Percentiles rank a stretch among this genome's conserved stretches.
These are phyloP conservation scores for Hortiboletus flavorubellus DNA, from an alignment of 768 basidiomycete genomes.

Conservation along the genomic window DNA sequence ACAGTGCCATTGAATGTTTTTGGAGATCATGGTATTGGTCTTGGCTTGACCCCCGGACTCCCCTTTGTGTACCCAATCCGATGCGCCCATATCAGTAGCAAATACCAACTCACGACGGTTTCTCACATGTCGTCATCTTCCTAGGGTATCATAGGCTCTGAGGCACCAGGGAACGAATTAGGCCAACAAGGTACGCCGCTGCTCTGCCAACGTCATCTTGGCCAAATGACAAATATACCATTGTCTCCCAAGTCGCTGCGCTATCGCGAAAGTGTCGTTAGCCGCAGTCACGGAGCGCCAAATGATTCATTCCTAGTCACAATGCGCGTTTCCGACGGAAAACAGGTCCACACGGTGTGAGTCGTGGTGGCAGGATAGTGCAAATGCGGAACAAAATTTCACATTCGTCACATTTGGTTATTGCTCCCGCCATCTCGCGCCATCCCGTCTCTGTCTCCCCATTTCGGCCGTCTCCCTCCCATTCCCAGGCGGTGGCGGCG, in stretches of 20 bases:
- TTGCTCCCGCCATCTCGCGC: not conserved
- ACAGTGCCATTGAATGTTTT: not conserved
- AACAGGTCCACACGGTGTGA: not conserved
- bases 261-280: not conserved
- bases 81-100: not conserved
- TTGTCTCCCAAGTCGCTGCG: not conserved
- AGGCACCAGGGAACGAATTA: slow-evolving; percentile 4
- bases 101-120: not conserved
- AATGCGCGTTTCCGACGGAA: not conserved
- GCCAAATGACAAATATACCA: not conserved
- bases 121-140: slow-evolving; percentile 20
- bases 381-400: slow-evolving; percentile 2
- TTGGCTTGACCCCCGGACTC: slow-evolving; percentile 16
- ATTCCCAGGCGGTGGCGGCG: slow-evolving; percentile 2
- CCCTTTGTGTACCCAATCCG: not conserved
- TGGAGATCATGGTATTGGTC: not conserved
- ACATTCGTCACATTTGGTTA: not conserved
- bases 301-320: not conserved
- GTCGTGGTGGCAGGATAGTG: not conserved
- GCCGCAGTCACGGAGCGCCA: not conserved
- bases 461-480: slow-evolving; percentile 3
- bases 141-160: slow-evolving; percentile 9
- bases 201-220: not conserved
- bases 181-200: not conserved
- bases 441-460: not conserved